phyloP scores from a whole-genome alignment of 176 grass and related monocot species.

The Luzula sylvatica region DNA sequence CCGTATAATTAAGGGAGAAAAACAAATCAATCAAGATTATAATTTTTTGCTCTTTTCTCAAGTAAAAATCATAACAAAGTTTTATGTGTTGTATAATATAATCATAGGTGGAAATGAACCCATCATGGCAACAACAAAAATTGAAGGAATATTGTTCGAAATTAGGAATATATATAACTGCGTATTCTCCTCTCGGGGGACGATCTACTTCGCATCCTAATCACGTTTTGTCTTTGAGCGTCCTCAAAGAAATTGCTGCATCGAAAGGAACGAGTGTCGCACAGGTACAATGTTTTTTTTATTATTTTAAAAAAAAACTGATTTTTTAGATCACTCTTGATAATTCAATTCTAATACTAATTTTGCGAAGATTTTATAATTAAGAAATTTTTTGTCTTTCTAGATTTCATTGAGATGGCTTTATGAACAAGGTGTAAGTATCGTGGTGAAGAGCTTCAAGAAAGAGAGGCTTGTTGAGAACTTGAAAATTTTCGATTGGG shows the following conservation, averaged over 20 bases:
- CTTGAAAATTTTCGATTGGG: slow-evolving; percentile 21
- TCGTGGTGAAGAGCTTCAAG: slow-evolving; percentile 23
- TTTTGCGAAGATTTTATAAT: neutral
- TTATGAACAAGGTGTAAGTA: slow-evolving; percentile 10
- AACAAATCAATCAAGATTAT: too few relatives aligned
- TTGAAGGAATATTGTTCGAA: slow-evolving; percentile 7
- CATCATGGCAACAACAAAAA: slow-evolving; percentile 19
- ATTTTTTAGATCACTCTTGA: too few relatives aligned
- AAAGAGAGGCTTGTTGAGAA: slow-evolving; percentile 20
- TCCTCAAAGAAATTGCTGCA: slow-evolving; percentile 29
- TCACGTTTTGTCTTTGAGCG: neutral
- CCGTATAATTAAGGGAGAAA: too few relatives aligned
- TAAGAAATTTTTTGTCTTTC: too few relatives aligned
- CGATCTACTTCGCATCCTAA: neutral
- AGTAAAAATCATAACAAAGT: too few relatives aligned
- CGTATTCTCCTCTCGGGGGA: slow-evolving; percentile 40
- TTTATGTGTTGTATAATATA: too few relatives aligned
- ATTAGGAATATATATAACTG: slow-evolving; percentile 30
- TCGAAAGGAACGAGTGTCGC: slow-evolving; percentile 39
- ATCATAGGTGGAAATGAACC: slow-evolving; percentile 17
- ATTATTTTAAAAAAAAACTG: too few relatives aligned
- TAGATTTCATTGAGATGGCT: slow-evolving; percentile 32
- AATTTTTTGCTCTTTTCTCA: too few relatives aligned
- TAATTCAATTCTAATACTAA: neutral
- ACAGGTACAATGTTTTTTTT: slow-evolving; percentile 27